A percentile compares a stretch with the other conserved stretches of the same genome.
Conservation (phyloP, 2,329 filamentous ascomycete species). For the Amauroascus niger region DNA sequence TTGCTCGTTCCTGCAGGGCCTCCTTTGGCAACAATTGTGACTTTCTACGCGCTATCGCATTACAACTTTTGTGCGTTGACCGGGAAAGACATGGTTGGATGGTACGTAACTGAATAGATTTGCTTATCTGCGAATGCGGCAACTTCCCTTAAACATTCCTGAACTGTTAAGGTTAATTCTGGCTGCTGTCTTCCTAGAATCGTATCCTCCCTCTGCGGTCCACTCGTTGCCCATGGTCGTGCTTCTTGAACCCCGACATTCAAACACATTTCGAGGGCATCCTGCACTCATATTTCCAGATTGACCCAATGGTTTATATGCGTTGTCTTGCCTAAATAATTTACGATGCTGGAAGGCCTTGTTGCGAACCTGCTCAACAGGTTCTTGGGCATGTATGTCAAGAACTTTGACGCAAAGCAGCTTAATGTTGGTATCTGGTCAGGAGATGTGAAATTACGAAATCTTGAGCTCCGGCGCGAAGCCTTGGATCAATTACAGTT, state of each 20-base stretch:
- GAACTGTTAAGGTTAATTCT: background rate
- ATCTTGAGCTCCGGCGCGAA: slow-evolving; percentile 86
- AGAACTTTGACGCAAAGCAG: slow-evolving; percentile 97
- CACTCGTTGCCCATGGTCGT: background rate
- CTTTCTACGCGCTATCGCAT: background rate
- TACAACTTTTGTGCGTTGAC: background rate
- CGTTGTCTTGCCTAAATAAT: slow-evolving; percentile 25
- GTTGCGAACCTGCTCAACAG: slow-evolving; percentile 96
- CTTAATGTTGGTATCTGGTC: slow-evolving; percentile 99
- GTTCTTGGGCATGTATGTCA: slow-evolving; percentile 99
- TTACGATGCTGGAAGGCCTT: slow-evolving; percentile 88
- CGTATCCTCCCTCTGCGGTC: background rate
- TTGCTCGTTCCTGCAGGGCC: background rate
- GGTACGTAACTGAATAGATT: background rate
- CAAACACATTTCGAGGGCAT: background rate
- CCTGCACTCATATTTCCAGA: background rate
- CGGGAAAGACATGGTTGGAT: background rate
- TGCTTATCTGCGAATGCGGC: background rate
- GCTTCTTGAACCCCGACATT: background rate
- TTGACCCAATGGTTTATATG: background rate
- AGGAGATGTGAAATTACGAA: slow-evolving; percentile 87
- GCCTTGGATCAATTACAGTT: slow-evolving; percentile 94
- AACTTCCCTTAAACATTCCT: background rate
- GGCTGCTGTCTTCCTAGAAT: background rate
- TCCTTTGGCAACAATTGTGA: background rate